Conservation (phyloP, 768 basidiomycete species). For the Suillus subaureus region DNA sequence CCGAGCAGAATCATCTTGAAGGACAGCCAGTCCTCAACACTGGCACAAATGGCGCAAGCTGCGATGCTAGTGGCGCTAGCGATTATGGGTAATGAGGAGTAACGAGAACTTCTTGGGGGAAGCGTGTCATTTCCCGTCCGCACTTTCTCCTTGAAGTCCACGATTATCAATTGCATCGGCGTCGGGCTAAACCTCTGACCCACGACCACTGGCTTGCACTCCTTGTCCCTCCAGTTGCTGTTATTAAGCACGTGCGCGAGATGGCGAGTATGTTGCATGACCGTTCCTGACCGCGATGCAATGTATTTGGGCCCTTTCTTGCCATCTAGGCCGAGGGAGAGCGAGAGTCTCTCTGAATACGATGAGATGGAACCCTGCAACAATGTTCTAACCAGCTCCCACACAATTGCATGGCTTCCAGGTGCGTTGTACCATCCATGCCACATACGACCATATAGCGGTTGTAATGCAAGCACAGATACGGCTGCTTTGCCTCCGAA, state of each 20-base stretch:
- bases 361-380: constrained; percentile 20
- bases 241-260: constrained; percentile 53
- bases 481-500: constrained; percentile 36
- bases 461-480: constrained; percentile 31
- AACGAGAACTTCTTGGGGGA: constrained; percentile 9
- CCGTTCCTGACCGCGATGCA: constrained; percentile 66
- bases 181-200: constrained; percentile 12
- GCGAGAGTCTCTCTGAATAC: constrained; percentile 21
- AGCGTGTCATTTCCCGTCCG: neutral
- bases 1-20: constrained; percentile 31
- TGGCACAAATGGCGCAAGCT: constrained; percentile 21
- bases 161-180: constrained; percentile 15
- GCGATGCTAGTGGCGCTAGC: constrained; percentile 26
- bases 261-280: constrained; percentile 45
- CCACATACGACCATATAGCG: constrained; percentile 28
- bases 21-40: constrained; percentile 28
- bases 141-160: constrained; percentile 1
- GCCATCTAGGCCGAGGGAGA: constrained; percentile 18
- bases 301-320: constrained; percentile 64
- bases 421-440: constrained; percentile 39
- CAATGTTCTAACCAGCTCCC: constrained; percentile 17
- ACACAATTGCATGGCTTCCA: constrained; percentile 30
- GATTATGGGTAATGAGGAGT: constrained; percentile 16
- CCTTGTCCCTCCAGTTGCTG: constrained; percentile 14
- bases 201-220: constrained; percentile 9